Base-by-base conservation (phyloP, 2,329 filamentous ascomycete genomes). In the Fonsecaea multimorphosa region DNA sequence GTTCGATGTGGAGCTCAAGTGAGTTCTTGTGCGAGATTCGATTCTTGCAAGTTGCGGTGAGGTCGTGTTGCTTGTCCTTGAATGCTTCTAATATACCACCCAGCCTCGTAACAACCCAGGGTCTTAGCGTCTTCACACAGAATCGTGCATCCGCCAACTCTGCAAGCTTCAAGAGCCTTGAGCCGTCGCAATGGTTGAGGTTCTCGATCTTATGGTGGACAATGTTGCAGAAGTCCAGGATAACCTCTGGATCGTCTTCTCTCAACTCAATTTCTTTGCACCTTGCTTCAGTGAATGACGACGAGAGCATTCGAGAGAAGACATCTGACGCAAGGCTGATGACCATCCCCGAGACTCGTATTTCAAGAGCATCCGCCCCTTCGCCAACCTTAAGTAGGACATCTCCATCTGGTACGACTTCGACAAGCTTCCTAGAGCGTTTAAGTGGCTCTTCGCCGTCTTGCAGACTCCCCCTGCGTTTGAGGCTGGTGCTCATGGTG, bases 181-280 rank as follows among this genome's bases (percentile, higher is more conserved):
- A 11, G 31, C 9, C 24, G 31, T 53, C 24, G n/a, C 51, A 31
- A 8, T 32, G 27, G 14, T 53, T 12, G 51, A 53, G 24, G n/a
- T 32, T 46, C n/a, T 60, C 29, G 12, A 14, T 9, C 9, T 38
- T n/a, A 16, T 52, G 38, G 44, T 63, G 54, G n/a, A 38, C 24
- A 22, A 58, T 58, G n/a, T 52, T 32, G 61, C 38, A 63, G 54
- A 58, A 63, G 31, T 58, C 40, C 38, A 58, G 46, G 22, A 63
- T n/a, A 14, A 34, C 29, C 44, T 63, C 19, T 29, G 54, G 54
- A 4, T 40, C n/a, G 12, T 51, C 54, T n/a, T 49, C 52, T 1
- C 8, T n/a, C 12, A 63, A 12, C 7, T 27, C 27, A 19, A 63
- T 44, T 16, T 24, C 49, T 40, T 38, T 34, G 22, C 46, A 14